These are phyloP conservation scores for Orbilia blumenaviensis DNA, from an alignment of 2,329 filamentous ascomycete genomes.

Conservation along the genomic window DNA sequence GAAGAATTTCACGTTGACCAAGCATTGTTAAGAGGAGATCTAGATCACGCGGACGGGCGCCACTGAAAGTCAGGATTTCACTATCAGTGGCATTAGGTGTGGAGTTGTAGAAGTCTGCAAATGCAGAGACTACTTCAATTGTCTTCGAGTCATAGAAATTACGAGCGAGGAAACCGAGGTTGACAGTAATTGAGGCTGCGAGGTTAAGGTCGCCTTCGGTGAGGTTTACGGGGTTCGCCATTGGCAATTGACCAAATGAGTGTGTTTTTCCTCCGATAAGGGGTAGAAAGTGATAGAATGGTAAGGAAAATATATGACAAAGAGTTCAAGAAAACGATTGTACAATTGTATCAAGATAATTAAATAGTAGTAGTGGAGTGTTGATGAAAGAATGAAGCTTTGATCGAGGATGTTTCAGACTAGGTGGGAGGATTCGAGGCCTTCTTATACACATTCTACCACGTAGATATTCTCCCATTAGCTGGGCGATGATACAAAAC, in stretches of 20 bases:
- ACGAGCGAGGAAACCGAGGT: conserved; percentile 42
- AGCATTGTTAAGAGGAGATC: background rate
- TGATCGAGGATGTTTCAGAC: conserved; percentile 29
- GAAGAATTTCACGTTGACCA: background rate
- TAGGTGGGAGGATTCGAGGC: background rate
- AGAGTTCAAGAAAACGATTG: background rate
- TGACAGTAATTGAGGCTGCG: conserved; percentile 38
- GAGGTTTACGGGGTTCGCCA: conserved; percentile 15
- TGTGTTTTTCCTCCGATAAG: background rate
- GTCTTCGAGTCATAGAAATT: conserved; percentile 32
- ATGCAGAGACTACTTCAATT: conserved; percentile 30
- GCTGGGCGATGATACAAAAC: background rate
- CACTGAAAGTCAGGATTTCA: conserved; percentile 25
- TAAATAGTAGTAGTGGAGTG: background rate
- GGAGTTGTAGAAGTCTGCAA: conserved; percentile 14
- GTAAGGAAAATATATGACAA: background rate
- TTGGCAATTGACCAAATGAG: background rate
- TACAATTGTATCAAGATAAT: background rate
- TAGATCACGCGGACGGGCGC: conserved; percentile 20
- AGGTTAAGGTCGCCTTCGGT: conserved; percentile 11
- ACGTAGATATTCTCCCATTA: background rate
- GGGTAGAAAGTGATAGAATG: background rate
- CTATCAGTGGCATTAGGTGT: conserved; percentile 32
- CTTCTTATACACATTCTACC: conserved; percentile 28
- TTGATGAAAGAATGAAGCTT: conserved; percentile 33